Evolutionary conservation across 495 filamentous ascomycete species (phyloP).

Genomic region (Hyaloscypha hepaticicola): DNA sequence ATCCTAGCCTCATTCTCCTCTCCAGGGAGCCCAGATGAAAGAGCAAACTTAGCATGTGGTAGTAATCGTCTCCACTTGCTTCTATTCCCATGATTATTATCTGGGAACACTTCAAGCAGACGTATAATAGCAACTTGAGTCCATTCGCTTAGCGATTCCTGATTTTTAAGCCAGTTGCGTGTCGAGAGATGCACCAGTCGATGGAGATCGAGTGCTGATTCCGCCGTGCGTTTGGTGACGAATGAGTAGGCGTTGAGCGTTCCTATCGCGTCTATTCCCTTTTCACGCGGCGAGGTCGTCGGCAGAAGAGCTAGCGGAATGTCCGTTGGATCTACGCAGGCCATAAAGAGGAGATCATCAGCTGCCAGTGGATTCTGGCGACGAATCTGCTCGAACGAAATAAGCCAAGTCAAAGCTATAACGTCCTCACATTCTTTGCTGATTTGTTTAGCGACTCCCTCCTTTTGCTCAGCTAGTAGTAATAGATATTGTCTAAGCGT

Average conservation of each 20-base stretch:
- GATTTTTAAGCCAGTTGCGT: constrained; percentile 36
- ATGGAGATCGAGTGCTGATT: constrained; percentile 37
- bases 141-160: constrained; percentile 11
- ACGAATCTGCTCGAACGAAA: constrained; percentile 49
- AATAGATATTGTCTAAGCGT: constrained; percentile 43
- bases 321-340: constrained; percentile 17
- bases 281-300: constrained; percentile 9
- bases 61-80: constrained; percentile 20
- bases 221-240: constrained; percentile 15
- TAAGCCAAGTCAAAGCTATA: constrained; percentile 54
- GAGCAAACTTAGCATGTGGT: constrained; percentile 19
- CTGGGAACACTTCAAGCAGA: constrained; percentile 19
- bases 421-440: constrained; percentile 49
- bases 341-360: constrained; percentile 42
- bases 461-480: constrained; percentile 43
- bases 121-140: constrained; percentile 13
- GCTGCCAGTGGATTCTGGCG: constrained; percentile 37
- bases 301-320: constrained; percentile 22
- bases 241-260: constrained; percentile 18
- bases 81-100: constrained; percentile 19
- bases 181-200: constrained; percentile 47
- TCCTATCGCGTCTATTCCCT: constrained; percentile 17
- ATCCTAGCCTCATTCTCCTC: constrained; percentile 8
- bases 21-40: constrained; percentile 8
- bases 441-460: constrained; percentile 35